phyloP scores from a whole-genome alignment of 2,329 filamentous ascomycete species.

The Cladophialophora exuberans region DNA sequence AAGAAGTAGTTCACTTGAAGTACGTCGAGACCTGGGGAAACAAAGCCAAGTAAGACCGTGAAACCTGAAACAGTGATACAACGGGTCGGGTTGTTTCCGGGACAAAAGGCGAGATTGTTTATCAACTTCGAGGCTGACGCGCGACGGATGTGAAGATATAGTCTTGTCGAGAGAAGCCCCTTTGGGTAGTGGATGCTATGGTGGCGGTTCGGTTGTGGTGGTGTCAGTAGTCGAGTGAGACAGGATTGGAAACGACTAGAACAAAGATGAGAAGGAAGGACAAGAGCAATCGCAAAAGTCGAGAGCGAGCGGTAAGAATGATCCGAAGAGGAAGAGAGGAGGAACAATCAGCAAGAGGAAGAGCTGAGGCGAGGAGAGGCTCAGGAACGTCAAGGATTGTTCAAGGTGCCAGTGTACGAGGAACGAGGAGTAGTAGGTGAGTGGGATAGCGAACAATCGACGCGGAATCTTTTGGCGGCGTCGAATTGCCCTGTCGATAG shows the following conservation, averaged over 20 bases:
- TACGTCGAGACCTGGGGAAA: neutral
- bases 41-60: slow-evolving; percentile 1
- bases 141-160: slow-evolving; percentile 12
- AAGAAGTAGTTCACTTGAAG: too few species aligned
- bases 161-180: neutral
- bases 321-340: neutral
- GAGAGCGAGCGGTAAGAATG: neutral
- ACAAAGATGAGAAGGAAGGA: slow-evolving; percentile 1
- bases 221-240: slow-evolving; percentile 6
- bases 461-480: slow-evolving; percentile 34
- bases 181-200: slow-evolving; percentile 7
- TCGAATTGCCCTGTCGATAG: slow-evolving; percentile 30
- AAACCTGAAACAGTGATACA: slow-evolving; percentile 11
- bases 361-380: slow-evolving; percentile 11
- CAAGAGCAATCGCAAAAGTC: neutral
- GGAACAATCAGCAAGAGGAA: slow-evolving; percentile 9
- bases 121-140: slow-evolving; percentile 11
- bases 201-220: too few species aligned
- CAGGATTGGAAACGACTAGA: neutral
- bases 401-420: too few species aligned
- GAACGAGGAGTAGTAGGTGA: too few species aligned
- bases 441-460: slow-evolving; percentile 25
- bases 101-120: slow-evolving; percentile 10
- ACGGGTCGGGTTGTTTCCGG: slow-evolving; percentile 5
- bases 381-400: slow-evolving; percentile 15